Evolutionary conservation across 179 eudicot genomes (phyloP).

Genomic region (Camellia oleifera): DNA sequence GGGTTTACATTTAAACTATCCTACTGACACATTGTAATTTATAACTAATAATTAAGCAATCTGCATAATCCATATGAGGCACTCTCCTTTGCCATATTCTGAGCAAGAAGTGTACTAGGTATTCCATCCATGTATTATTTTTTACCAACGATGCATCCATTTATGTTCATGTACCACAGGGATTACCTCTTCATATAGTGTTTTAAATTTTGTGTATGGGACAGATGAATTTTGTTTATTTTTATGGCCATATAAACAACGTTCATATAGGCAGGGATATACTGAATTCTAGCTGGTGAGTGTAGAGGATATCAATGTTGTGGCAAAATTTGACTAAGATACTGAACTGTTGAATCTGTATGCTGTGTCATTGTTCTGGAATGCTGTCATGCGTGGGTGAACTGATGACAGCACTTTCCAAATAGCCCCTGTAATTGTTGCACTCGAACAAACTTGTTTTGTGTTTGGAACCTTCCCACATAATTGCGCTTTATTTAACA

Average conservation of each 20-base stretch:
- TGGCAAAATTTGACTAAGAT: neutral
- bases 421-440: neutral
- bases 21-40: neutral
- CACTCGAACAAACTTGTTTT: neutral
- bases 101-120: neutral
- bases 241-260: neutral
- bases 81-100: neutral
- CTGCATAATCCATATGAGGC: neutral
- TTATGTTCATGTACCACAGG: neutral
- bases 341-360: neutral
- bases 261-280: neutral
- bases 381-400: too few species aligned
- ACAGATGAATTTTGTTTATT: neutral
- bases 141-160: neutral
- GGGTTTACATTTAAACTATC: neutral
- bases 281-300: neutral
- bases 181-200: neutral
- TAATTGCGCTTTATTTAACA: neutral
- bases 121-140: neutral
- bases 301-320: neutral
- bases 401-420: neutral
- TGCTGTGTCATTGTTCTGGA: neutral
- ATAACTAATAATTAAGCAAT: neutral
- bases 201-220: neutral
- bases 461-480: constrained; percentile 5